Base-by-base conservation (phyloP, 1,139 yeast genomes). In the Blastobotrys serpentis region DNA sequence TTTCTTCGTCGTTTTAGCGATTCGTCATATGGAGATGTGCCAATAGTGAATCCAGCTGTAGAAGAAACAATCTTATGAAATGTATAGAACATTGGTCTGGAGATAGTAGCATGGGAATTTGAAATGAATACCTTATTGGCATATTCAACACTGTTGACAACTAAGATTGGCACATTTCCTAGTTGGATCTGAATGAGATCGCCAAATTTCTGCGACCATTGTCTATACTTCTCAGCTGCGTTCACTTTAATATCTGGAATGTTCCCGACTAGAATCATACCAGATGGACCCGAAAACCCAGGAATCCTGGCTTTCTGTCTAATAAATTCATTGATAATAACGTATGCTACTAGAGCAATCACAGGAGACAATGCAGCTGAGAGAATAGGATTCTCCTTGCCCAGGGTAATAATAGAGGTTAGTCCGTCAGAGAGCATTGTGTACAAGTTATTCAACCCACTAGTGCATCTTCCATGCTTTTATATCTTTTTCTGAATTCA, bases 11-110 rank as follows among this genome's bases (percentile, higher is more conserved):
- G 67, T 53, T 72, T 71, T 59, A 74, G 82, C 1, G 81, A 71
- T 1, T 67, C 70, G 3, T 84, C 78, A 56, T 73, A 78, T 1
- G 94, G 92, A 0, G 89, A 83, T 0, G 92, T 81, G 0, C 94
- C 94, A 26, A 85, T 74, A 0, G 92, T 85, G 56, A 77, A 51
- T 11, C 57, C 69, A 46, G 79, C 82, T 0, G 82, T 74, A 3
- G 75, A 67, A 0, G 88, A 81, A 1, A 85, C 77, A 4, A 84
- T 70, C 30, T 74, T 70, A 65, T 85, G 92, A 66, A 85, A 86
- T 1, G 88, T 82, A 62, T 79, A 77, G 52, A 76, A 71, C 36
- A 73, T 66, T 0, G 94, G 92, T 41, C 94, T 68, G 1, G 90
- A 84, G 56, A 78, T 81, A 51, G 78, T 76, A 1, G 81, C 75